These are phyloP conservation scores for Tetrahymena elliotti DNA, from an alignment of 73 alveolate genomes.

Conservation along the genomic window DNA sequence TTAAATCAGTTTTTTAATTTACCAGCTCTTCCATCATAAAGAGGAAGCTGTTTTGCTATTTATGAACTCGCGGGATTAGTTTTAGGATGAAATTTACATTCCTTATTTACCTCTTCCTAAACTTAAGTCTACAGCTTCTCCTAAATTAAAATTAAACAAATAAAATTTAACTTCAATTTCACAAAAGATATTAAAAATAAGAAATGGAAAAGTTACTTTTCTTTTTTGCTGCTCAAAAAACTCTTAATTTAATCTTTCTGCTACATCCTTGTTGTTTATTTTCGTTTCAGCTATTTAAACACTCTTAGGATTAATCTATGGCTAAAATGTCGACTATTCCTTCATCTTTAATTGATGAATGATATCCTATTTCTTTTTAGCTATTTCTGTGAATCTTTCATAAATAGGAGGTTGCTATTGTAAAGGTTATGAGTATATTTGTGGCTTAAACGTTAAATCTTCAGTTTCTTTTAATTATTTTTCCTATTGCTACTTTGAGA, in stretches of 20 bases:
- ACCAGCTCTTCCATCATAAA: not conserved
- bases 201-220: not conserved
- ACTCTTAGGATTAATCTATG: not conserved
- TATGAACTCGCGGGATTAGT: not conserved
- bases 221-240: not conserved
- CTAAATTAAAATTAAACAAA: not conserved
- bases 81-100: not conserved
- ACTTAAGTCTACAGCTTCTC: not conserved
- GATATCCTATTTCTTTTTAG: not conserved
- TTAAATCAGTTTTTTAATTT: not conserved
- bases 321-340: not conserved
- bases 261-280: not conserved
- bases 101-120: not conserved
- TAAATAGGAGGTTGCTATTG: not conserved
- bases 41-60: not conserved
- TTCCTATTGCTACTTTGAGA: not conserved
- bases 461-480: not conserved
- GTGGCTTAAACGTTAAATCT: not conserved
- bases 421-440: not conserved
- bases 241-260: not conserved
- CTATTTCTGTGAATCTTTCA: not conserved
- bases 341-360: not conserved
- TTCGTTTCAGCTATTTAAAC: not conserved
- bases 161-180: not conserved
- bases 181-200: not conserved